Conservation (phyloP, 306 rosid genomes). For the Dryas alaskensis region DNA sequence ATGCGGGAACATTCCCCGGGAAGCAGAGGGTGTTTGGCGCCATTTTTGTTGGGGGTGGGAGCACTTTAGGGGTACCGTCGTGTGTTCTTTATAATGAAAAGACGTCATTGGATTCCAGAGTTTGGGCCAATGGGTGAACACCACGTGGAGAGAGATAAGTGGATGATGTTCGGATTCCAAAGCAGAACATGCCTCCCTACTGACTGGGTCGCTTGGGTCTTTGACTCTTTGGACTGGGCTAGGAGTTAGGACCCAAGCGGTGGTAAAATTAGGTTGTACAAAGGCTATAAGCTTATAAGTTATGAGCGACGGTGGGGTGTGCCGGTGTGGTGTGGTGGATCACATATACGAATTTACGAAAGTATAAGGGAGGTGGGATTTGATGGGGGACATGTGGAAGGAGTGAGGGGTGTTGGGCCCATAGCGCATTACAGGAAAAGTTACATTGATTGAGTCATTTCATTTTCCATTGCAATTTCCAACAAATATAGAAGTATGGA, state of each 20-base stretch:
- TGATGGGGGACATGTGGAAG: conserved; percentile 15
- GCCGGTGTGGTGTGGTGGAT: conserved; percentile 11
- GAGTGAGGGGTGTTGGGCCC: conserved; percentile 28
- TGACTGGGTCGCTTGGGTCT: conserved; percentile 41
- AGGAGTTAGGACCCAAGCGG: conserved; percentile 1
- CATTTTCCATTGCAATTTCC: no score
- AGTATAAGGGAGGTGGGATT: conserved; percentile 6
- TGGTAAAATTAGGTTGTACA: background rate
- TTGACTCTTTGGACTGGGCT: conserved; percentile 35
- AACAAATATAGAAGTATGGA: no score
- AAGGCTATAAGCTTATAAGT: background rate
- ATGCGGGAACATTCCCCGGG: conserved; percentile 20
- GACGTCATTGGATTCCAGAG: conserved; percentile 82
- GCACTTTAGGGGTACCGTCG: background rate
- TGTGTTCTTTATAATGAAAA: conserved; percentile 53
- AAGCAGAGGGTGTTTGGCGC: conserved; percentile 37
- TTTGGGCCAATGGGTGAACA: background rate
- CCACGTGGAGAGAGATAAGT: conserved; percentile 47
- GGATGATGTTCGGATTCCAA: conserved; percentile 49
- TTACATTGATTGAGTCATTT: no score
- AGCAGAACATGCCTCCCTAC: conserved; percentile 27
- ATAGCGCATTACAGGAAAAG: background rate
- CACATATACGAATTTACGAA: background rate
- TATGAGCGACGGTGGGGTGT: conserved; percentile 18
- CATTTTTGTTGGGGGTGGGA: conserved; percentile 26